phyloP scores from a whole-genome alignment of 2,329 filamentous ascomycete species.

The Claviceps spartinae region DNA sequence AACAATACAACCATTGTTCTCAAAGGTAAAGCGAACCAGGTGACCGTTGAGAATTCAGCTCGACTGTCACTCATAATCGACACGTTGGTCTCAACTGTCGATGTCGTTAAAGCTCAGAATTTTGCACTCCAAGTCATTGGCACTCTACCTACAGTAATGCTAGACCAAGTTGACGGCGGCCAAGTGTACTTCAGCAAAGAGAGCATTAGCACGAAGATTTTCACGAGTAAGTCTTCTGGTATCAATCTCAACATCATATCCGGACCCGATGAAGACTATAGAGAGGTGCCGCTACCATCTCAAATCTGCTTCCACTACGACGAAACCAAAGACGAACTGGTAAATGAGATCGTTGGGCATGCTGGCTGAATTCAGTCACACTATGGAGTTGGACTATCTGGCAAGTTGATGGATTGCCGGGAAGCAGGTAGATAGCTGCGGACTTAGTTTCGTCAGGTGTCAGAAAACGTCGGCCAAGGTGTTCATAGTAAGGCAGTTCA shows the following conservation, averaged over 20 bases:
- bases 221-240: slow-evolving; percentile 74
- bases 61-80: slow-evolving; percentile 80
- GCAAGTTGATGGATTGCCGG: background rate
- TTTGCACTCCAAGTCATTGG: slow-evolving; percentile 91
- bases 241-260: slow-evolving; percentile 77
- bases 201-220: slow-evolving; percentile 66
- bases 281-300: slow-evolving; percentile 75
- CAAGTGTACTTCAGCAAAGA: slow-evolving; percentile 76
- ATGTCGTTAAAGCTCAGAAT: slow-evolving; percentile 89
- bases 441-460: background rate
- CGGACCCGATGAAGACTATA: slow-evolving; percentile 64
- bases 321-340: slow-evolving; percentile 54
- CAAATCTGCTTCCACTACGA: slow-evolving; percentile 74
- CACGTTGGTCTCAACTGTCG: slow-evolving; percentile 76
- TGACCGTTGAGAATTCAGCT: slow-evolving; percentile 82
- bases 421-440: background rate
- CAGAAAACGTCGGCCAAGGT: background rate
- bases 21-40: slow-evolving; percentile 90
- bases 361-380: slow-evolving; percentile 44
- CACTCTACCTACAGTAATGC: slow-evolving; percentile 69
- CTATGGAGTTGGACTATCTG: background rate
- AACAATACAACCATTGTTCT: slow-evolving; percentile 82
- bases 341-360: slow-evolving; percentile 93
- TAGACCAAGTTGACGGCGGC: slow-evolving; percentile 89
- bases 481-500: background rate